Evolutionary conservation across 345 rosid genomes (phyloP), one percentile per base, ranked within the genome.

Genomic region (Pistacia vera): DNA sequence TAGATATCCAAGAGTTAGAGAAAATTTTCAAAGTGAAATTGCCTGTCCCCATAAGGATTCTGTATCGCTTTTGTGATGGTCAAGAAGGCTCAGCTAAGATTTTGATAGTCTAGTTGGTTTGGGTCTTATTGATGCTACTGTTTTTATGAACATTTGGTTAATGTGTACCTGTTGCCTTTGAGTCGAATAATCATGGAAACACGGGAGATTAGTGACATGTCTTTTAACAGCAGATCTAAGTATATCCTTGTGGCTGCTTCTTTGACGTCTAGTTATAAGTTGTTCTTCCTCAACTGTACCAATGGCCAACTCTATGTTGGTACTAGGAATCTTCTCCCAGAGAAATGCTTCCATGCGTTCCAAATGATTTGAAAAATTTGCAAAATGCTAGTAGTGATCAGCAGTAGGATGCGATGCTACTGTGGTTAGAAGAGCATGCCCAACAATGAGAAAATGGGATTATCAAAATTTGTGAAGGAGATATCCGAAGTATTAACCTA

Each of bases 361-460:
- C 98, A 5, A 75, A 74, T 59, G 49, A 85, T 68, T 81, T 96
- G 75, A 73, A 92, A 74, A 77, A 67, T 5, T 86, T 93, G 17
- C 87, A 80, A 70, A 89, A 87, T 75, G 88, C 58, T 44, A 75
- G 61, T 18, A 74, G 80, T 2, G 86, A 89, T 63, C 82, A 83
- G 57, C 87, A 85, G 70, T 97, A 90, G 77, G 99, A 96, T 71
- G 99, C 84, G 5, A 80, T 92, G 92, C 67, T 96, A 74, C 89
- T 94, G 36, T 96, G 99, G 99, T 78, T 94, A 78, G 98, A 96
- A 86, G 97, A 96, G 77, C 99, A 96, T 66, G 87, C 67, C 3
- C 81, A 82, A 22, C 85, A 95, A 54, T 83, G 94, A 82, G 86
- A 88, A 77, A 74, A 67, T 68, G 97, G 97, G 25, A 79, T 69